Base-by-base conservation (phyloP, 2,329 filamentous ascomycete genomes). In the Colletotrichum karsti region DNA sequence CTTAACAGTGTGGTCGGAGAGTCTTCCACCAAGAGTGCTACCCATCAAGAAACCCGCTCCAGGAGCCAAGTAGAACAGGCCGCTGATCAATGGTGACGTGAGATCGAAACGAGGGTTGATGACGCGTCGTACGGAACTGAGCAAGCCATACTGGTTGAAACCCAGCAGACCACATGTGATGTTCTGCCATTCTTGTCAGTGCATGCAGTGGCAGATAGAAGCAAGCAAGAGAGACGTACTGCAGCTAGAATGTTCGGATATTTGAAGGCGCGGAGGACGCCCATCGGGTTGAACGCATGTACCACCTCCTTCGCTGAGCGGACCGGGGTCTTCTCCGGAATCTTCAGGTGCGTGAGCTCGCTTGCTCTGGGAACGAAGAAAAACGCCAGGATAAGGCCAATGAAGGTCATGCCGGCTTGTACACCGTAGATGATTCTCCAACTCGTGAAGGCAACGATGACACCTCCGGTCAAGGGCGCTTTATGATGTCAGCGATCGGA, bases 401-500 rank as follows among this genome's bases (percentile, higher is more conserved):
- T 75, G 3, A 85, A 89, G 0, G 87, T 86, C 4, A 93, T 82
- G 0, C 85, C 91, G 0, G 88, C 85, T 72, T 93, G 90, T 1
- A 93, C 81, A 86, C 90, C 93, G 79, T 92, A 93, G 67, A 93
- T 91, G 50, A 87, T 86, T 20, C 90, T 82, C 91, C 91, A 93
- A n/a, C 83, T 85, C 5, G 83, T 80, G 77, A 87, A 92, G 0
- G 90, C 92, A 20, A 92, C 89, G 54, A 93, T 91, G 20, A 92
- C 88, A 26, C 90, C 91, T 68, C 91, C 86, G 2, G 64, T 69
- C 15, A 70, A 12, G 1, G 69, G 69, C 5, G 69, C 69, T 70
- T 1, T 1, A 4, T 5, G 18, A n/a, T 30, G 22, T 18, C 7
- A 41, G 64, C 2, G 28, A 9, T 12, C 3, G 7, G 18, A 4